phyloP scores from a whole-genome alignment of 202 grass and related monocot species.

The Zizania palustris region DNA sequence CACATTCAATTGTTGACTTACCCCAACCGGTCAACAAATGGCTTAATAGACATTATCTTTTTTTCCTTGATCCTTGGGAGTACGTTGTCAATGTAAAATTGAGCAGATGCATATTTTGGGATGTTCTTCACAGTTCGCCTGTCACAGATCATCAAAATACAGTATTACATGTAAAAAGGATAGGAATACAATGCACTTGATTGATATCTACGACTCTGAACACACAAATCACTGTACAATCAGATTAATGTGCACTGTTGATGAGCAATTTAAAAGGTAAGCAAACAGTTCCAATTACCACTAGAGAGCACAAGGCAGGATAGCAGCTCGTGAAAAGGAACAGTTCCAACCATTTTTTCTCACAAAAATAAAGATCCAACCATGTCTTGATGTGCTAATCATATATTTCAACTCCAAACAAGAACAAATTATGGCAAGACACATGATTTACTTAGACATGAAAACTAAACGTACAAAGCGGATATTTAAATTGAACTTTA shows the following conservation, averaged over 20 bases:
- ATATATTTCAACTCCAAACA: not conserved
- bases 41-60: slow-evolving; percentile 98
- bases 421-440: not conserved
- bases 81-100: slow-evolving; percentile 98
- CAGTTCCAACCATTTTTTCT: not conserved
- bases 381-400: not conserved
- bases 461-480: not conserved
- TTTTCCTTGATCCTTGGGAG: slow-evolving; percentile 98
- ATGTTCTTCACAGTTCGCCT: slow-evolving; percentile 96
- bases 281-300: not conserved
- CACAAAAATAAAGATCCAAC: not conserved
- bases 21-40: slow-evolving; percentile 95
- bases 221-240: not conserved
- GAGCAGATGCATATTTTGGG: slow-evolving; percentile 91
- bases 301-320: not conserved
- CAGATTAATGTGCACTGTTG: not conserved
- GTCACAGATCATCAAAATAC: slow-evolving; percentile 34
- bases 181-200: not conserved
- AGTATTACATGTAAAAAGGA: not conserved
- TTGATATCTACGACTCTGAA: not conserved
- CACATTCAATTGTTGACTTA: slow-evolving; percentile 51
- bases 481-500: not conserved
- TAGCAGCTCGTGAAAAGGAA: not conserved
- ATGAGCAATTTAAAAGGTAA: not conserved
- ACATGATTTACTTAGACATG: slow-evolving; percentile 15